phyloP scores from a whole-genome alignment of 306 rosid species.

The Rosa lucieae region DNA sequence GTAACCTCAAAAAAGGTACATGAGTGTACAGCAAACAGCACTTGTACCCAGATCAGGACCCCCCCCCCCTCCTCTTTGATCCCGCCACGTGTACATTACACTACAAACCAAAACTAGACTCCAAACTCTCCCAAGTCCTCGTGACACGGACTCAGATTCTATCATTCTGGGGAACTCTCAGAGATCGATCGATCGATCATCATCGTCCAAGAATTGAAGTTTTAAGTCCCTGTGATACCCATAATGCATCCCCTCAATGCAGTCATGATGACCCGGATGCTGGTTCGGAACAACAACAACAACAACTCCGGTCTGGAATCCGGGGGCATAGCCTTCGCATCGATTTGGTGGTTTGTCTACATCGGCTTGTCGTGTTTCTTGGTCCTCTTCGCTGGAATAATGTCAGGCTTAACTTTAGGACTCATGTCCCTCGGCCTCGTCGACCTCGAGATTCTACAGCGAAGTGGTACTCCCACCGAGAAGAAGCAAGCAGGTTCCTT shows the following conservation, averaged over 20 bases:
- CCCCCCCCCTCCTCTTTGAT: neutral
- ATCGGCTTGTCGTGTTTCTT: slow-evolving; percentile 67
- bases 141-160: slow-evolving; percentile 5
- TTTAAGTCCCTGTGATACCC: too few relatives aligned
- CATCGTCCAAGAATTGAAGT: neutral
- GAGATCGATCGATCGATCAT: slow-evolving; percentile 2
- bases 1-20: too few relatives aligned
- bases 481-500: slow-evolving; percentile 80
- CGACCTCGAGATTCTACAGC: slow-evolving; percentile 92
- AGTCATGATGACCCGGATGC: slow-evolving; percentile 51
- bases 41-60: neutral
- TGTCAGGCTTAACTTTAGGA: slow-evolving; percentile 95
- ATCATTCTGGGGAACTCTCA: neutral
- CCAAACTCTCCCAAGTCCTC: too few relatives aligned
- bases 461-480: slow-evolving; percentile 78
- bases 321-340: slow-evolving; percentile 49
- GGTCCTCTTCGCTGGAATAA: slow-evolving; percentile 90
- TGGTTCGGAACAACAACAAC: slow-evolving; percentile 36
- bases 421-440: slow-evolving; percentile 97
- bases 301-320: slow-evolving; percentile 29
- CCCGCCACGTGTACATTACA: neutral
- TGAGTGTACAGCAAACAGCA: too few relatives aligned
- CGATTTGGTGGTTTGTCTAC: slow-evolving; percentile 68
- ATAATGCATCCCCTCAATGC: slow-evolving; percentile 47
- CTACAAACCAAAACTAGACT: neutral